Evolutionary conservation across 2,329 filamentous ascomycete genomes (phyloP), one percentile per base, ranked within the genome.

Genomic region (Scytalidium lignicola): DNA sequence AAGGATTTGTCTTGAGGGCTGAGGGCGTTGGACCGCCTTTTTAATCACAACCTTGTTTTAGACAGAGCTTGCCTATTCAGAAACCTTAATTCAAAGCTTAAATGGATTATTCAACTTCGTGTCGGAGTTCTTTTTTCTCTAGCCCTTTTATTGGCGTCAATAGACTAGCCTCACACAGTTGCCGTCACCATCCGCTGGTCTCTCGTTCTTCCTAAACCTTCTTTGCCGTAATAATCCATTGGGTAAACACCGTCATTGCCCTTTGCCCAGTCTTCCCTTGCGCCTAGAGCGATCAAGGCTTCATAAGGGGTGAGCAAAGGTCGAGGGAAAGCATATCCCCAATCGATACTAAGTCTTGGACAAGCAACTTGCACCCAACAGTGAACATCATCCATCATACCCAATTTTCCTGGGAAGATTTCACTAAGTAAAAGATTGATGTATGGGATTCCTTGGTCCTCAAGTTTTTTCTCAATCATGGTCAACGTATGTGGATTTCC

Each of bases 361-460:
- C 93, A 99, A 4, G 93, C 93, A 45, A 99, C 90, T 70, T 99
- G 93, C 37, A 99, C 92, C 93, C 93, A 99, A 60, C 90, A 95
- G 64, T 96, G 92, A 2, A 99, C 88, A 62, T 97, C 92, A 23
- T 73, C 71, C 90, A 99, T 96, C 74, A 93, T 83, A 0, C 89
- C 90, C 56, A 99, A 71, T 71, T 97, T 99, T 0, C 90, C 91
- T 0, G 95, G 93, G 66, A 97, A 96, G 48, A 99, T 97, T 73
- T 99, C 93, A 54, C 87, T 93, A 3, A 99, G 77, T 9, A 97
- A 73, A 1, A 99, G 67, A 57, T 95, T 92, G 39, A 99, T 80
- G 61, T 84, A 91, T 0, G 89, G 86, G 10, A 95, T 86, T 0
- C 86, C 87, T 52, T 80, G 76, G 41, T 82, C 77, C 19, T 75